phyloP scores from a whole-genome alignment of 106 monocot genomes.

The Allium sativum region DNA sequence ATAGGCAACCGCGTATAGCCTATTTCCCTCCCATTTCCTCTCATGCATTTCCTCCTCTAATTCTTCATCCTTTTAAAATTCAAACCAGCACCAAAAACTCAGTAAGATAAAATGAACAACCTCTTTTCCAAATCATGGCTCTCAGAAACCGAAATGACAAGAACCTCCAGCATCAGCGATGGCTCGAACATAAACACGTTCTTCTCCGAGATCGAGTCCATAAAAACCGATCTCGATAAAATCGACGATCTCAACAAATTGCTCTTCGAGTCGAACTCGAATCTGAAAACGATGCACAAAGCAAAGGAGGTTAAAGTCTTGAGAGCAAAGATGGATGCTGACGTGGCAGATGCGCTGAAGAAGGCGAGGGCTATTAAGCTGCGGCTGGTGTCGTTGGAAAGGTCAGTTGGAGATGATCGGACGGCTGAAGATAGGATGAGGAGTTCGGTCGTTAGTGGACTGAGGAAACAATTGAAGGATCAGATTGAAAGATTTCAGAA shows the following conservation, averaged over 20 bases:
- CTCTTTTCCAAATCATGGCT: conserved; percentile 1
- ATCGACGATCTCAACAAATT: conserved; percentile 37
- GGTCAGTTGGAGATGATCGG: conserved; percentile 71
- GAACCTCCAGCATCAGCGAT: background rate
- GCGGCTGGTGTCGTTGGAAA: conserved; percentile 66
- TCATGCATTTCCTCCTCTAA: too few species aligned
- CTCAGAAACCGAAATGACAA: background rate
- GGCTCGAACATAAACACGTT: conserved; percentile 57
- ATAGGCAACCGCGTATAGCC: too few species aligned
- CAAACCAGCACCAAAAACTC: too few species aligned
- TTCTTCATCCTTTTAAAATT: too few species aligned
- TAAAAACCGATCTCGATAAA: conserved; percentile 65
- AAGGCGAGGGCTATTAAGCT: conserved; percentile 80
- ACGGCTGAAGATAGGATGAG: conserved; percentile 64
- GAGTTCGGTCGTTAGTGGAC: conserved; percentile 57
- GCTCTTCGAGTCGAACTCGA: conserved; percentile 10
- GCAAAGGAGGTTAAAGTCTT: conserved; percentile 56
- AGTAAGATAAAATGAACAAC: background rate
- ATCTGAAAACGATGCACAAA: conserved; percentile 15
- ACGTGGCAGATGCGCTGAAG: conserved; percentile 54
- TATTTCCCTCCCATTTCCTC: too few species aligned
- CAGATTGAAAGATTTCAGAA: conserved; percentile 58
- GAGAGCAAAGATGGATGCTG: conserved; percentile 57
- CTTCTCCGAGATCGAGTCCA: conserved; percentile 65
- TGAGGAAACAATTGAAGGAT: conserved; percentile 65